phyloP scores from a whole-genome alignment of 345 rosid species.

The Erysimum cheiranthoides region DNA sequence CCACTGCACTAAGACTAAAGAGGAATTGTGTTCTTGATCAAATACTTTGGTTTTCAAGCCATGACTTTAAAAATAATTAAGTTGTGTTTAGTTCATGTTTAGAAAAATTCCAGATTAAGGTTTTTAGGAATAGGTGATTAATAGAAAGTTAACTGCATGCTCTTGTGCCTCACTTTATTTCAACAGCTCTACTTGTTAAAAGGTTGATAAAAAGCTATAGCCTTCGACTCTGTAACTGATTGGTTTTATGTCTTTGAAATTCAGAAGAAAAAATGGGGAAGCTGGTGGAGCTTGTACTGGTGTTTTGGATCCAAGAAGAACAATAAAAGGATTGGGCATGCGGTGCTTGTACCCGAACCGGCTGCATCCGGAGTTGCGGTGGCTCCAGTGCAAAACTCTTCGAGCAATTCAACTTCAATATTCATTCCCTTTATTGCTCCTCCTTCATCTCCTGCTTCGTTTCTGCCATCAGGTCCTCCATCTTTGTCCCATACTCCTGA shows the following conservation, averaged over 20 bases:
- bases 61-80: no score
- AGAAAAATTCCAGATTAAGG: no score
- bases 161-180: no score
- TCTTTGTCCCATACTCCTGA: slow-evolving; percentile 82
- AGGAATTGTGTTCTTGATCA: no score
- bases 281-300: slow-evolving; percentile 76
- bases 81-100: no score
- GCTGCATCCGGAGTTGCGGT: slow-evolving; percentile 48
- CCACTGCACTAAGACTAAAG: no score
- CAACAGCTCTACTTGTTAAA: no score
- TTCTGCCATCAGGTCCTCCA: slow-evolving; percentile 87
- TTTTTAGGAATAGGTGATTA: no score
- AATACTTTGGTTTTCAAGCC: no score
- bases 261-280: slow-evolving; percentile 91
- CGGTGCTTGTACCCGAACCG: slow-evolving; percentile 81
- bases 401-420: slow-evolving; percentile 50
- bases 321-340: slow-evolving; percentile 82
- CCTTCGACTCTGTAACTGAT: slow-evolving; percentile 46
- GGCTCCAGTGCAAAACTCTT: slow-evolving; percentile 48
- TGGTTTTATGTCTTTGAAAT: slow-evolving; percentile 28
- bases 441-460: slow-evolving; percentile 98
- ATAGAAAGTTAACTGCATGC: no score
- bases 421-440: slow-evolving; percentile 82
- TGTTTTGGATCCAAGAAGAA: slow-evolving; percentile 81
- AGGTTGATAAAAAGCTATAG: background rate